Base-by-base conservation (phyloP, 139 green algal species). In the Haematococcus sp. region DNA sequence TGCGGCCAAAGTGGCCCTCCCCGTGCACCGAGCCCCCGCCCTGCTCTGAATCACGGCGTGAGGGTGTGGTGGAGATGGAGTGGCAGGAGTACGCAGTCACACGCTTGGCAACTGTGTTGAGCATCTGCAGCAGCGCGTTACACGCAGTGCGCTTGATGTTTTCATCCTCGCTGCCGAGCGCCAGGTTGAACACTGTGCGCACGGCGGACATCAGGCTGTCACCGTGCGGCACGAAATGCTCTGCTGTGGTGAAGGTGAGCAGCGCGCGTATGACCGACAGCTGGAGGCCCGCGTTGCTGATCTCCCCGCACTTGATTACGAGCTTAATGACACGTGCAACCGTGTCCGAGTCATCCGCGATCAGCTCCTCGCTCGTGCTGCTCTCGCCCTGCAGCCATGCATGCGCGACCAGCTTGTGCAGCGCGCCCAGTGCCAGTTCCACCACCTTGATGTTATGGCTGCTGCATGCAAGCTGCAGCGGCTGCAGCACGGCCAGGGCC, bases 361-460 rank as follows among this genome's bases (percentile, higher is more conserved):
- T 70, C 34, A 82, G 51, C 11, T 54, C 69, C 51, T 74, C 69
- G 20, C 67, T 71, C 4, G 76, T 20, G 34, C 73, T 80, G 65
- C 69, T 82, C 74, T 90, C 84, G 55, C 84, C 84, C 40, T 96
- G 90, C 44, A 97, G 79, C 83, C 93, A 97, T 1, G 91, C 92
- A 79, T 93, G 87, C 0, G 88, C 83, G 19, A 95, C 91, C 66
- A 97, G 83, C 86, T 97, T 97, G 87, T 97, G 93, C 63, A 97
- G 76, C 73, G 88, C 94, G 30, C 84, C 85, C 4, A 97, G 85
- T 9, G 92, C 91, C 2, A 88, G 77, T 70, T 96, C 92, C 3
- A 89, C 77, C 23, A 96, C 54, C 69, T 77, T 73, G 33, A 49
- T 5, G 63, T 69, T 75, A 55, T 60, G 81, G 75, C 74, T 80